These are phyloP conservation scores for Triangularia setosa DNA, from an alignment of 2,329 filamentous ascomycete species.

Conservation along the genomic window DNA sequence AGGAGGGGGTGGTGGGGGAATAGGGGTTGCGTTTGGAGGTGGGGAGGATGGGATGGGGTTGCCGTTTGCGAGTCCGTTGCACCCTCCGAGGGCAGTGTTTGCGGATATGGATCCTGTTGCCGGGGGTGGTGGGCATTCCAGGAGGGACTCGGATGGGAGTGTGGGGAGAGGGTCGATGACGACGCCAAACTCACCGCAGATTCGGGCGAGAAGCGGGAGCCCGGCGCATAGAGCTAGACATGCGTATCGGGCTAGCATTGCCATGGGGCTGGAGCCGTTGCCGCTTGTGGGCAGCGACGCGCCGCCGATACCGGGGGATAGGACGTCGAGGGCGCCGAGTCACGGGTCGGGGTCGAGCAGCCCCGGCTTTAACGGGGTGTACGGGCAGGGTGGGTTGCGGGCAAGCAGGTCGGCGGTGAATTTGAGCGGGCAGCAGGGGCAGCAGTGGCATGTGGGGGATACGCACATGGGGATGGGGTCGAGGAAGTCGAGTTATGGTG, in stretches of 20 bases:
- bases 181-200: constrained; percentile 14
- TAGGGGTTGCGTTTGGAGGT: not conserved
- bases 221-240: constrained; percentile 21
- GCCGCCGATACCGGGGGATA: not conserved
- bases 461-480: not conserved
- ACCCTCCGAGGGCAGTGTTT: constrained; percentile 29
- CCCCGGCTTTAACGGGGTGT: not conserved
- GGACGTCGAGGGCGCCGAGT: constrained; percentile 4
- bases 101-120: constrained; percentile 28
- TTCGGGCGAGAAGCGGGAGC: constrained; percentile 23
- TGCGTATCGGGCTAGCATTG: constrained; percentile 34
- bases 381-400: constrained; percentile 7
- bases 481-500: constrained; percentile 17
- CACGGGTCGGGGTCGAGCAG: not conserved
- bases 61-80: constrained; percentile 24
- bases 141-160: not conserved
- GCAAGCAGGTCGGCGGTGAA: constrained; percentile 17
- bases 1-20: too few relatives aligned
- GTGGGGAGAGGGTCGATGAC: not conserved
- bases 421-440: constrained; percentile 6
- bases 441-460: constrained; percentile 4
- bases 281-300: not conserved
- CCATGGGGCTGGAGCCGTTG: constrained; percentile 34
- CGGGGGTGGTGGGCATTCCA: not conserved
- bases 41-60: not conserved